phyloP scores from a whole-genome alignment of 2,329 filamentous ascomycete species.

The Penicillium palitans region DNA sequence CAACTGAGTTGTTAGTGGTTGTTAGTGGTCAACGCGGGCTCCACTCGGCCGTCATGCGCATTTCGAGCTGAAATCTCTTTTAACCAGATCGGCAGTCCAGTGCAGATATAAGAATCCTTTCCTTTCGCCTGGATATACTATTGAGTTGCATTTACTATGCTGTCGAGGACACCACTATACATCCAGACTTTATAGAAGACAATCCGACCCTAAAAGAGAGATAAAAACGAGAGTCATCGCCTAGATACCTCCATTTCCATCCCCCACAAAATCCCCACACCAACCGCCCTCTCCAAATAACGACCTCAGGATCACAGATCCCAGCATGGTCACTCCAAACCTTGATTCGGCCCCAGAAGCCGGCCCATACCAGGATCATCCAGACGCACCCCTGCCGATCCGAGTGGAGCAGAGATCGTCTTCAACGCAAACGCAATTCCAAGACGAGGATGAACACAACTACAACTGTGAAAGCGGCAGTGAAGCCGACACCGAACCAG shows the following conservation, averaged over 20 bases:
- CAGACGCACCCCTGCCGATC: slow-evolving; percentile 22
- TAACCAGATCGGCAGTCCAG: not conserved
- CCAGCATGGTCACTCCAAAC: not conserved
- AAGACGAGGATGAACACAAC: not conserved
- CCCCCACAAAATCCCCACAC: slow-evolving; percentile 11
- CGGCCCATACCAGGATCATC: slow-evolving; percentile 14
- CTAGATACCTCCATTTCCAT: not conserved
- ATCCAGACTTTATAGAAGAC: not conserved
- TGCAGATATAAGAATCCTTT: not conserved
- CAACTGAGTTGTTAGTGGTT: not conserved
- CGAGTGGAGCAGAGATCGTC: not conserved
- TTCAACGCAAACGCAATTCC: not conserved
- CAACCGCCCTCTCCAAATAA: slow-evolving; percentile 2
- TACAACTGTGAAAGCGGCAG: slow-evolving; percentile 5
- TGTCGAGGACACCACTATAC: not conserved
- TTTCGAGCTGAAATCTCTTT: slow-evolving; percentile 1
- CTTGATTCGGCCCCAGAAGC: not conserved
- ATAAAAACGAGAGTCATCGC: not conserved
- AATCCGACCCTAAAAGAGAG: not conserved
- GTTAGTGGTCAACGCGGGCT: not conserved
- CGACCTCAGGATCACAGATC: slow-evolving; percentile 1
- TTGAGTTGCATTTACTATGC: not conserved
- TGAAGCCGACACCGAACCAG: not conserved
- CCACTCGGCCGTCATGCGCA: not conserved
- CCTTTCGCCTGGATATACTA: not conserved